A percentile compares a stretch with the other conserved stretches of the same genome.
Conservation (phyloP, 768 basidiomycete genomes). For the Phylloporus sp. region DNA sequence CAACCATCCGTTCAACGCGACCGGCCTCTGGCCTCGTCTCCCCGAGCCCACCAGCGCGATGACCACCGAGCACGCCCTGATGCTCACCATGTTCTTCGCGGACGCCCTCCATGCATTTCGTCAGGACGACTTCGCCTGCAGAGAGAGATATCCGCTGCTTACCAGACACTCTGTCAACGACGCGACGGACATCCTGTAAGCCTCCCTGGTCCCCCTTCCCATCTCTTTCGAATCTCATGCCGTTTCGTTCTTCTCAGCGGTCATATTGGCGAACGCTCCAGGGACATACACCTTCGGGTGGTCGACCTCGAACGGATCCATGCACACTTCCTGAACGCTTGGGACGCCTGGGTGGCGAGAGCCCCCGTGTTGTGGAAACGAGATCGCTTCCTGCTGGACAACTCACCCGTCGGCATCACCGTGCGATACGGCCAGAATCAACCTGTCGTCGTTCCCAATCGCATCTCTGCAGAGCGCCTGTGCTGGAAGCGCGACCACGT, state of each 20-base stretch:
- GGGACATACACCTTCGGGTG: neutral
- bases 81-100: too few species aligned
- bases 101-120: too few species aligned
- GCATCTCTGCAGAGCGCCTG: neutral
- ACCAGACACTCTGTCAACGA: neutral
- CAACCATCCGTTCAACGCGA: neutral
- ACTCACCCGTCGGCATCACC: conserved; percentile 1
- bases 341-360: neutral
- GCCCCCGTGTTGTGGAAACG: neutral
- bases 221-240: too few species aligned
- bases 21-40: too few species aligned
- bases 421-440: conserved; percentile 10
- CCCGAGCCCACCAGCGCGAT: too few species aligned
- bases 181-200: neutral
- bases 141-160: neutral
- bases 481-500: neutral
- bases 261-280: neutral
- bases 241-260: too few species aligned
- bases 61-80: too few species aligned
- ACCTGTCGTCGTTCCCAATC: neutral
- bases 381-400: neutral
- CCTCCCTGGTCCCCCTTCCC: too few species aligned
- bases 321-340: rapidly evolving
- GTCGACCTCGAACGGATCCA: neutral
- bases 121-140: too few species aligned